Base-by-base conservation (phyloP, 2,329 filamentous ascomycete genomes). In the Diaporthe nobilis region DNA sequence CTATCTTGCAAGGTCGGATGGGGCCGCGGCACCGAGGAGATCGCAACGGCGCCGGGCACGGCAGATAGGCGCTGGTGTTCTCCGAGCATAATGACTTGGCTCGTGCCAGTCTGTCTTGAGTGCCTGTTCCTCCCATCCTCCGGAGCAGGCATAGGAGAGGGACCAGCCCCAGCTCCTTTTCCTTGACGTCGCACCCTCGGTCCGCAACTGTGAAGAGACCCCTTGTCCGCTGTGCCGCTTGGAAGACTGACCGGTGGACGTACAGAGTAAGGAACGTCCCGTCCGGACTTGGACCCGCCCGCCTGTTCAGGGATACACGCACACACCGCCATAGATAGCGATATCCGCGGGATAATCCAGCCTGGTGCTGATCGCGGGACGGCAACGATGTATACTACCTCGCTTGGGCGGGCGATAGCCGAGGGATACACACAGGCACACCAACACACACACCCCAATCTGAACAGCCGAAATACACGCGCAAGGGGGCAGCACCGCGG, bases 31-130 rank as follows among this genome's bases (percentile, higher is more conserved):
- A 68, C 44, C 63, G 44, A 68, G 42, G 39, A 8, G 25, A 31
- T 65, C 42, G 61, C 5, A n/a, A 68, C 63, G 63, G 63, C 63
- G 44, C 63, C 63, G 63, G 63, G 47, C 63, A 68, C 63, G 65
- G 65, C 65, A 68, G 65, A 68, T 68, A 39, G 47, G 34, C 47
- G 65, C 47, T 68, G 65, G 47, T 53, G 44, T 68, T 53, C 13
- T 25, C 65, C 65, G 47, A 53, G 31, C 31, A 68, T 53, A 39
- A 37, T 68, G 63, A 34, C 61, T 37, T 37, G 65, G 65, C 34
- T 37, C 31, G 44, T 67, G 39, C 28, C 61, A 22, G 44, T 39
- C 6, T 67, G 42, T 17, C 61, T 4, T 37, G 61, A 9, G 34
- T 60, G 31, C n/a, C 9, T 28, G 37, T 28, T 42, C 13, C 37